Evolutionary conservation across 2,329 filamentous ascomycete genomes (phyloP).

Genomic region (Stagonosporopsis tanaceti): DNA sequence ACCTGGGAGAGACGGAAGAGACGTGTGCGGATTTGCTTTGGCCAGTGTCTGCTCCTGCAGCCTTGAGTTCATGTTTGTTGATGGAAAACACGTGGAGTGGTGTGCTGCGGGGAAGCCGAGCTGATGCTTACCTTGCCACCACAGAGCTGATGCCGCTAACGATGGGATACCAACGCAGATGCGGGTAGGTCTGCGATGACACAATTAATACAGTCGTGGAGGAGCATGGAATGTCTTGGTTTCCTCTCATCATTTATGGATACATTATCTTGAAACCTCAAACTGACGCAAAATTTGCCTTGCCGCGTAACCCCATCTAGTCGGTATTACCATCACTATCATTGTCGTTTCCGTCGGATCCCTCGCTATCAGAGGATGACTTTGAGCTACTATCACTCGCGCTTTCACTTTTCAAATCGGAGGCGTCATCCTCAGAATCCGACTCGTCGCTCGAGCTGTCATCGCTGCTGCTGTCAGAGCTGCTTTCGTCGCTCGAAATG

Average conservation of each 20-base stretch:
- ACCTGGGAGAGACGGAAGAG: not conserved
- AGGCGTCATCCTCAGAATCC: constrained; percentile 23
- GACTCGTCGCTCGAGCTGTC: constrained; percentile 34
- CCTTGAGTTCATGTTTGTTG: not conserved
- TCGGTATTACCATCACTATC: constrained; percentile 25
- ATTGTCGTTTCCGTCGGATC: constrained; percentile 22
- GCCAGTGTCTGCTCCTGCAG: not conserved
- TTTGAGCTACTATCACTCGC: constrained; percentile 2
- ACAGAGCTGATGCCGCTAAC: not conserved
- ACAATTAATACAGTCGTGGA: not conserved
- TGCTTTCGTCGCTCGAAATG: constrained; percentile 45
- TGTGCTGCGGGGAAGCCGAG: constrained; percentile 25
- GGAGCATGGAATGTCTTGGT: not conserved
- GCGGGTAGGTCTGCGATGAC: not conserved
- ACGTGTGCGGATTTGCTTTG: not conserved
- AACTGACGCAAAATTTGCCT: not conserved
- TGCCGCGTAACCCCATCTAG: not conserved
- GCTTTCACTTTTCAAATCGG: constrained; percentile 16
- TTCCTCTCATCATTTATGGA: not conserved
- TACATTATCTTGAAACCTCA: not conserved
- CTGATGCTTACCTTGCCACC: constrained; percentile 25
- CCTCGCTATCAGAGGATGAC: not conserved
- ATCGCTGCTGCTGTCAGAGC: constrained; percentile 40
- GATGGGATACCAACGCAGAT: not conserved
- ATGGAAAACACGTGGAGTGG: not conserved